Percentiles rank a stretch among this genome's conserved stretches.
Evolutionary conservation across 2,329 filamentous ascomycete species (phyloP).

Genomic region (Colletotrichum theobromicola): DNA sequence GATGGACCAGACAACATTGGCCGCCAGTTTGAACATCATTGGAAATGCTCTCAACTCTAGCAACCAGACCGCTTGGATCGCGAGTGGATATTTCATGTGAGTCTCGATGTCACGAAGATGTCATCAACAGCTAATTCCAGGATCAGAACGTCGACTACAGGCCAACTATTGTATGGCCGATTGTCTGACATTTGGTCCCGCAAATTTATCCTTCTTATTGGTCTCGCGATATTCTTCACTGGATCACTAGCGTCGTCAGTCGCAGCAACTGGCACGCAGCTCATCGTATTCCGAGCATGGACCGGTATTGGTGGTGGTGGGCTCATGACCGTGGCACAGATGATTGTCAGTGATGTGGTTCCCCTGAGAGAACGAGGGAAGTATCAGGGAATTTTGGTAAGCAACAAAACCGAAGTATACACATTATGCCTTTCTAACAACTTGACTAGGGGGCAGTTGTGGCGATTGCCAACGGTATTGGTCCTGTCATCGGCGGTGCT

Average conservation of each 20-base stretch:
- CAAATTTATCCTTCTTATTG: constrained; percentile 42
- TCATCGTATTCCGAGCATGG: constrained; percentile 45
- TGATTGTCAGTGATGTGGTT: constrained; percentile 55
- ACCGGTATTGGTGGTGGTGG: constrained; percentile 49
- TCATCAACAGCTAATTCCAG: background rate
- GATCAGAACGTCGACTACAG: constrained; percentile 47
- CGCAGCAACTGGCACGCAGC: constrained; percentile 41
- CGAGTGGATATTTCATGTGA: constrained; percentile 60
- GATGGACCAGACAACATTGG: constrained; percentile 64
- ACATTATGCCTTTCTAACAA: background rate
- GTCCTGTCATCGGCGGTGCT: constrained; percentile 58
- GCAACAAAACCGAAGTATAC: background rate
- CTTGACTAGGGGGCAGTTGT: constrained; percentile 48
- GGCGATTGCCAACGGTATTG: constrained; percentile 58
- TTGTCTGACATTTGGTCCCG: constrained; percentile 53
- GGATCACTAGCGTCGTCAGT: constrained; percentile 50
- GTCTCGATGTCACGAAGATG: constrained; percentile 17
- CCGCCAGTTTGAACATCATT: constrained; percentile 59
- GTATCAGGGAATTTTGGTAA: constrained; percentile 45
- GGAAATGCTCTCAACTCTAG: constrained; percentile 54
- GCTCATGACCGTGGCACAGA: constrained; percentile 47
- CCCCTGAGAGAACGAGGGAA: constrained; percentile 50
- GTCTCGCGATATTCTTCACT: constrained; percentile 46
- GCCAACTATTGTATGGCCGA: constrained; percentile 50
- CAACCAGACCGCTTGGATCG: constrained; percentile 59